Percentiles rank a stretch among this genome's conserved stretches.
These are phyloP conservation scores for Aotearoamyces nothofagi DNA, from an alignment of 2,329 filamentous ascomycete species.

Conservation along the genomic window DNA sequence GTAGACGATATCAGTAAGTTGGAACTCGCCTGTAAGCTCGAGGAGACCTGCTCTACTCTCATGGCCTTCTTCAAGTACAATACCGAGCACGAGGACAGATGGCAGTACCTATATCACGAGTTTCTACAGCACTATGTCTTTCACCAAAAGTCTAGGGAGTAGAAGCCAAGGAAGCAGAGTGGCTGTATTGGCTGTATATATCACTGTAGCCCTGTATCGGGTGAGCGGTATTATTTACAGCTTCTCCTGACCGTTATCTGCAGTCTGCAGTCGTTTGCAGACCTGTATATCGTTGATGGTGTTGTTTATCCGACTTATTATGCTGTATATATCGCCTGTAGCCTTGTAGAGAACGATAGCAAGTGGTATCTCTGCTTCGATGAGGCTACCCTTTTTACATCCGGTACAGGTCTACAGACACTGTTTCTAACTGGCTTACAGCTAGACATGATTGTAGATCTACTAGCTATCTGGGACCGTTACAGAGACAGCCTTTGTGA, in stretches of 20 bases:
- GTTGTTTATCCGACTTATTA: constrained; percentile 2
- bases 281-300: constrained; percentile 3
- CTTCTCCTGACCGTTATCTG: constrained; percentile 3
- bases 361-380: too few species aligned
- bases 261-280: constrained; percentile 2
- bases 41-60: constrained; percentile 1
- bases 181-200: constrained; percentile 4
- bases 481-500: too few species aligned
- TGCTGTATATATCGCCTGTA: constrained; percentile 3
- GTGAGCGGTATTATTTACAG: constrained; percentile 4
- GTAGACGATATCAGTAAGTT: constrained; percentile 4
- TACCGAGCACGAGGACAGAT: not conserved
- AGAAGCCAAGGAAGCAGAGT: too few species aligned
- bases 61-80: constrained; percentile 6
- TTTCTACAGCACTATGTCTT: constrained; percentile 4
- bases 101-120: constrained; percentile 3
- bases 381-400: too few species aligned
- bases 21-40: constrained; percentile 1
- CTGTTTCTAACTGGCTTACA: too few species aligned
- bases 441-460: too few species aligned
- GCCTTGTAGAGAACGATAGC: constrained; percentile 3
- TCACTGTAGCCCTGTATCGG: constrained; percentile 3
- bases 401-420: too few species aligned
- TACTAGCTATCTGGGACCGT: too few species aligned
- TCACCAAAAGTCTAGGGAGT: too few species aligned